Conservation (phyloP, 169 alveolate species). For the Plasmodium blacklocki region DNA sequence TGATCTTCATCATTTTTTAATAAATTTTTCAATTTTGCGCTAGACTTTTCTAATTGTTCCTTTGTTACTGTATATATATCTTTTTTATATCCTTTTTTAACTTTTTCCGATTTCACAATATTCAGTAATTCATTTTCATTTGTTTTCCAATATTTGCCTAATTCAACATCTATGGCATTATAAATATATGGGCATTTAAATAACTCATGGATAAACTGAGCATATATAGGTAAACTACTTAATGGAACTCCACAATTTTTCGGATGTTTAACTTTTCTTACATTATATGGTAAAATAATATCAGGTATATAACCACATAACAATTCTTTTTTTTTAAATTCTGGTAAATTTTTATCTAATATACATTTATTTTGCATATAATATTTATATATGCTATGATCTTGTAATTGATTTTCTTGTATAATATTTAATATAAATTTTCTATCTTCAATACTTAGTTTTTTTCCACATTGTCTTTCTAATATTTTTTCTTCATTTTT, state of each 20-base stretch:
- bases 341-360: constrained; percentile 52
- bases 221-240: constrained; percentile 62
- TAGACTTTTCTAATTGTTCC: constrained; percentile 56
- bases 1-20: constrained; percentile 12
- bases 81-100: constrained; percentile 68
- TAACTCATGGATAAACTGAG: constrained; percentile 44
- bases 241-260: constrained; percentile 49
- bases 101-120: constrained; percentile 43
- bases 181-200: constrained; percentile 48
- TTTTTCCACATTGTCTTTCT: constrained; percentile 31
- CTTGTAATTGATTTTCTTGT: constrained; percentile 39
- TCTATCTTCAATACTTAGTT: constrained; percentile 35
- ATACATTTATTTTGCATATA: constrained; percentile 64
- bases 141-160: constrained; percentile 73
- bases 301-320: constrained; percentile 68
- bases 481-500: constrained; percentile 30
- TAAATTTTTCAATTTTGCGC: constrained; percentile 31
- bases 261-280: constrained; percentile 67
- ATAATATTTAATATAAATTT: constrained; percentile 42
- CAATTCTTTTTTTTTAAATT: constrained; percentile 59
- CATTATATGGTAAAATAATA: constrained; percentile 59
- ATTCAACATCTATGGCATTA: constrained; percentile 70
- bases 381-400: constrained; percentile 27
- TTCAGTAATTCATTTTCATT: constrained; percentile 42
- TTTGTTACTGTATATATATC: constrained; percentile 43